Conservation (phyloP, 495 filamentous ascomycete species). For the Neurospora sp. region DNA sequence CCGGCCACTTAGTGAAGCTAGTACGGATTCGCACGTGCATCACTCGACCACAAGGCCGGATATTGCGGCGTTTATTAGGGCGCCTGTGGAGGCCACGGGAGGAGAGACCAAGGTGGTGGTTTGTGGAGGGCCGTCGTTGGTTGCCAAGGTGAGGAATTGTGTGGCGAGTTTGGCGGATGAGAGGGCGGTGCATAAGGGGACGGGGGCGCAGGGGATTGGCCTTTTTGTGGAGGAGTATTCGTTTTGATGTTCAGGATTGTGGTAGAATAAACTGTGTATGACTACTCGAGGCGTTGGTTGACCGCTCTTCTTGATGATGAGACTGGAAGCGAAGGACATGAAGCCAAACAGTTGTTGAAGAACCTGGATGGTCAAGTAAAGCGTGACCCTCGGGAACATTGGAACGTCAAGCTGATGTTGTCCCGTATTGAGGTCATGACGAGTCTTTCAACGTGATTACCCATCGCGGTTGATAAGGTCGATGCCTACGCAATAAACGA, state of each 20-base stretch:
- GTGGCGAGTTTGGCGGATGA: slow-evolving; percentile 72
- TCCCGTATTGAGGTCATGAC: too few relatives aligned
- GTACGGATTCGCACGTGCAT: slow-evolving; percentile 31
- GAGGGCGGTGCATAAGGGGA: slow-evolving; percentile 82
- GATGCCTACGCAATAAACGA: too few relatives aligned
- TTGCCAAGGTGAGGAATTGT: slow-evolving; percentile 52
- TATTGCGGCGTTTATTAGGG: slow-evolving; percentile 33
- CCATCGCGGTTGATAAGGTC: too few relatives aligned
- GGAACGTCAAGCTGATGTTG: too few relatives aligned
- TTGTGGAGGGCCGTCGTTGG: slow-evolving; percentile 63
- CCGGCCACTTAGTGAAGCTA: slow-evolving; percentile 14
- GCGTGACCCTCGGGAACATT: too few relatives aligned
- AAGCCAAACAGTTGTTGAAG: too few relatives aligned
- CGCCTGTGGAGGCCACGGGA: slow-evolving; percentile 56
- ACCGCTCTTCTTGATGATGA: too few relatives aligned
- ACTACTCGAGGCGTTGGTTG: too few relatives aligned
- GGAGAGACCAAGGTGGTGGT: slow-evolving; percentile 80
- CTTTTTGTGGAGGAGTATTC: slow-evolving; percentile 41
- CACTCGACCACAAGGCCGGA: slow-evolving; percentile 31
- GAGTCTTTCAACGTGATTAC: too few relatives aligned
- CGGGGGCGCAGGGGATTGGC: slow-evolving; percentile 67
- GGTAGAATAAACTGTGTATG: too few relatives aligned
- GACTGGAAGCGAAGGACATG: too few relatives aligned
- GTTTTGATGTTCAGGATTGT: slow-evolving; percentile 17
- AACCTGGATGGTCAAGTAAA: too few relatives aligned